phyloP scores from a whole-genome alignment of 1,139 yeast species.

The Casaregolazyma lundiana region DNA sequence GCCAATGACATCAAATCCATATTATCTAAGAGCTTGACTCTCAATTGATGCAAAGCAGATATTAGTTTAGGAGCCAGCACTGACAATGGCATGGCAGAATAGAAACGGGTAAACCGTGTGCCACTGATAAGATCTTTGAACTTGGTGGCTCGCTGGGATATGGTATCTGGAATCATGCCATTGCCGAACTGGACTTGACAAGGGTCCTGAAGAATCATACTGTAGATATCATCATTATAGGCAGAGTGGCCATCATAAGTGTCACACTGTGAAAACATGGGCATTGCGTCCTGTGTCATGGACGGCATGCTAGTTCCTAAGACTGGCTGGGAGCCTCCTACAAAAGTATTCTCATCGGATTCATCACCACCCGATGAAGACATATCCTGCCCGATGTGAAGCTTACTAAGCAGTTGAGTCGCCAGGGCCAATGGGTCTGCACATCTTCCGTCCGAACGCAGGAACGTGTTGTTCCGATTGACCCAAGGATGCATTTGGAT shows the following conservation, averaged over 20 bases:
- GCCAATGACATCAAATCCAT: conserved; percentile 18
- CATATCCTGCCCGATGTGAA: conserved; percentile 23
- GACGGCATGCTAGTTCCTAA: conserved; percentile 7
- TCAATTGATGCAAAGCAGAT: conserved; percentile 40
- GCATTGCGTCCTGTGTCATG: conserved; percentile 14
- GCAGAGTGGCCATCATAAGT: neutral
- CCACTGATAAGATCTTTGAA: conserved; percentile 35
- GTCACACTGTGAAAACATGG: neutral
- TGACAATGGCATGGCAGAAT: conserved; percentile 42
- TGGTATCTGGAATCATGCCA: conserved; percentile 23
- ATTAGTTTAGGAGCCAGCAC: conserved; percentile 39
- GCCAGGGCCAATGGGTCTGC: conserved; percentile 48
- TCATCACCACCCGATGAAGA: neutral
- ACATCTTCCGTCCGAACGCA: conserved; percentile 43
- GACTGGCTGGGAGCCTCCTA: conserved; percentile 14
- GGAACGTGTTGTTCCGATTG: conserved; percentile 38
- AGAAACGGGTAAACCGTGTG: conserved; percentile 47
- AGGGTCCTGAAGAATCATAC: conserved; percentile 43
- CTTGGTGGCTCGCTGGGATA: conserved; percentile 30
- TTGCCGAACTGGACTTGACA: conserved; percentile 46
- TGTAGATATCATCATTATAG: conserved; percentile 34
- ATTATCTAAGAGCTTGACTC: conserved; percentile 29
- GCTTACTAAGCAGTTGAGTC: conserved; percentile 44
- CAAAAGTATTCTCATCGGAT: neutral
- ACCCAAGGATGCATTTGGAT: conserved; percentile 53